phyloP scores from a whole-genome alignment of 2,329 filamentous ascomycete genomes.

The Ophiocordyceps camponoti-leonardi region DNA sequence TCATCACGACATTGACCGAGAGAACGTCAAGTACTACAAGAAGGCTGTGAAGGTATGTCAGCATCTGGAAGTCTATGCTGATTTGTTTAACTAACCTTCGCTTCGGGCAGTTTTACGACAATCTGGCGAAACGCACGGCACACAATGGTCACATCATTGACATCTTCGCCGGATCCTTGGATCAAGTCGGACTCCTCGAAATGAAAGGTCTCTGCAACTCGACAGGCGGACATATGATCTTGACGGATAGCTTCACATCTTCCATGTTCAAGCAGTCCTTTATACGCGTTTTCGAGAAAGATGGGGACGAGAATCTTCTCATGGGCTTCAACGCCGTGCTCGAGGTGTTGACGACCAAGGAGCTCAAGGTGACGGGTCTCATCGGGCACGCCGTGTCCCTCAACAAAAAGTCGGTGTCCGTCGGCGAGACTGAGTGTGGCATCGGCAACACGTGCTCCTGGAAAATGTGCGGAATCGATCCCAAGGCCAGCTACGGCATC shows the following conservation, averaged over 20 bases:
- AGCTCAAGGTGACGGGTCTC: constrained; percentile 91
- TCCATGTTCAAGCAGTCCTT: constrained; percentile 99
- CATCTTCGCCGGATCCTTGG: constrained; percentile 91
- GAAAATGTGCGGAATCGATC: constrained; percentile 99
- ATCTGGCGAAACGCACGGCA: constrained; percentile 78
- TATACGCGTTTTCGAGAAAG: constrained; percentile 91
- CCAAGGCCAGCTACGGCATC: constrained; percentile 79
- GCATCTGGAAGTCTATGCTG: neutral
- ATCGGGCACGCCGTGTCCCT: constrained; percentile 93
- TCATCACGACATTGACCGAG: constrained; percentile 95
- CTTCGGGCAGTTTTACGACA: constrained; percentile 65
- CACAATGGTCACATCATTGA: constrained; percentile 97
- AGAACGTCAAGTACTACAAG: constrained; percentile 99
- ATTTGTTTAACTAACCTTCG: neutral
- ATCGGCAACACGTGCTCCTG: constrained; percentile 97
- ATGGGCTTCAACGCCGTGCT: constrained; percentile 98
- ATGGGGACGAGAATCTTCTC: constrained; percentile 79
- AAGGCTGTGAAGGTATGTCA: constrained; percentile 77
- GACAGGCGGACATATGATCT: constrained; percentile 93
- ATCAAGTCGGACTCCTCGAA: constrained; percentile 90
- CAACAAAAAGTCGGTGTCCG: constrained; percentile 95
- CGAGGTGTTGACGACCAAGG: constrained; percentile 92
- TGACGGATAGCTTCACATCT: constrained; percentile 95
- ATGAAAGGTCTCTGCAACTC: constrained; percentile 97
- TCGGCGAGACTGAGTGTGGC: constrained; percentile 94